Base-by-base conservation (phyloP, 768 basidiomycete species). In the Russula foetens region DNA sequence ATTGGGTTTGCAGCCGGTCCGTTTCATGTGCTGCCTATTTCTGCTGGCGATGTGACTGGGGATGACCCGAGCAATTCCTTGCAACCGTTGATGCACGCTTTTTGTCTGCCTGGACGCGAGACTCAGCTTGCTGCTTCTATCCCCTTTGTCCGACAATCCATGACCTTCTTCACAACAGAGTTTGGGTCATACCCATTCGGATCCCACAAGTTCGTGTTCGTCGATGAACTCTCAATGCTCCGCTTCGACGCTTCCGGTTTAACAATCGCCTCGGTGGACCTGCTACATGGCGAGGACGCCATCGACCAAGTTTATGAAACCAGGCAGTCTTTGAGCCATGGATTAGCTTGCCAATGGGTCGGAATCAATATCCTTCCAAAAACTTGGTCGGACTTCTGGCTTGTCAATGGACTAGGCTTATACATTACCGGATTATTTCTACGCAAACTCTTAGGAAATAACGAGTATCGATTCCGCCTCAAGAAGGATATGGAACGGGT, bases 401-500 rank as follows among this genome's bases (percentile, higher is more conserved):
- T 99, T n/a, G 86, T 95, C 59, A 93, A 96, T 68, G 97, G 95
- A 1, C 76, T 99, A 48, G 88, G 92, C 9, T 78, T 94, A 17
- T 94, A 98, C 70, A 88, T 98, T 69, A 88, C 90, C 6, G 88
- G 88, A 11, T 79, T 94, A 44, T 98, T 91, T 75, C 75, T 95
- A 67, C 83, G 86, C 59, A 90, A 88, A 72, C 76, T 94, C 15
- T 78, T 98, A 58, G 97, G 97, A 41, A 97, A 88, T 73, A 99
- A 98, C 76, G 97, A 99, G 71, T 98, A 96, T 69, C 83, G 97
- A 6, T 98, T 92, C 73, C 81, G 92, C 58, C 73, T 99, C 68
- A 95, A 95, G 77, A 93, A 93, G 71, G 97, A 99, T 70, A 96
- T 98, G 84, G 86, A 92, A 66, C 87, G 93, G 21, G 89, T 96